Conservation (phyloP, 306 rosid species). For the Astragalus membranaceus region DNA sequence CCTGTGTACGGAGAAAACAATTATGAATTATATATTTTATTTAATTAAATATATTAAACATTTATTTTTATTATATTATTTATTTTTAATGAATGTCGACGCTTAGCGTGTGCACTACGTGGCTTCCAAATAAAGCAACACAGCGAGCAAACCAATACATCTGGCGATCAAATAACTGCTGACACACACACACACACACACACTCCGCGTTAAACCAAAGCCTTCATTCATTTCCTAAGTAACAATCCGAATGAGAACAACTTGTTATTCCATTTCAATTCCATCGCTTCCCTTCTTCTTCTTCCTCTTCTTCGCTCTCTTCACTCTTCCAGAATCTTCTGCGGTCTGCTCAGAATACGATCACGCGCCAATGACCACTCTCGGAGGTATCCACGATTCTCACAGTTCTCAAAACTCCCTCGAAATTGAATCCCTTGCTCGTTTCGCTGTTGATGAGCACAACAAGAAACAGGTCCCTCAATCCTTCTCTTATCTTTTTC, state of each 20-base stretch:
- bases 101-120: background rate
- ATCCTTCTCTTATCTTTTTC: background rate
- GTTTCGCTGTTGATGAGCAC: slow-evolving; percentile 79
- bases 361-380: slow-evolving; percentile 36
- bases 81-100: no score
- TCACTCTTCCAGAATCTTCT: background rate
- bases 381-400: slow-evolving; percentile 54
- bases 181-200: background rate
- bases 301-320: background rate
- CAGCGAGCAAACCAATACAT: background rate
- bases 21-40: no score
- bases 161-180: background rate
- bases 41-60: no score
- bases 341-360: slow-evolving; percentile 22
- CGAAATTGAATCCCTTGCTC: slow-evolving; percentile 57
- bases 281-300: background rate
- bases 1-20: no score
- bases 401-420: slow-evolving; percentile 38
- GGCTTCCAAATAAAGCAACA: background rate
- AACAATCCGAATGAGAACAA: slow-evolving; percentile 24
- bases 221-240: background rate
- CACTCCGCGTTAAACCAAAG: background rate
- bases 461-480: slow-evolving; percentile 55
- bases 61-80: no score
- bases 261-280: background rate